Evolutionary conservation across 352 stramenopile species (phyloP), one percentile per base, ranked within the genome.

Genomic region (Bremia lactucae): DNA sequence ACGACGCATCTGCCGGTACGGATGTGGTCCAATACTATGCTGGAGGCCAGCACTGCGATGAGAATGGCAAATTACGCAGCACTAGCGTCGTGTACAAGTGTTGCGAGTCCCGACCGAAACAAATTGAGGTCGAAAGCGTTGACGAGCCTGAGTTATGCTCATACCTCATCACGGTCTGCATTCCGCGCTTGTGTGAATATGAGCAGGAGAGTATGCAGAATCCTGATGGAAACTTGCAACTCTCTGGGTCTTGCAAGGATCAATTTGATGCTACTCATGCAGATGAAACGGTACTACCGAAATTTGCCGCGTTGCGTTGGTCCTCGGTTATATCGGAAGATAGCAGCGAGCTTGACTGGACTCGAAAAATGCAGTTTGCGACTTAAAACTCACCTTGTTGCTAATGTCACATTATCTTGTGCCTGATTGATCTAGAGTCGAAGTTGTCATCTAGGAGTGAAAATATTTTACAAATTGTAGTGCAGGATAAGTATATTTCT

Each of bases 301-400:
- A 67, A 7, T 93, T 93, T 43, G 61, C 73, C 8, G 64, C 75
- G 9, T 64, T 90, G 36, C 68, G 72, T 16, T 93, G 80, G 80
- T 69, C 75, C 16, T 81, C 73, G 0, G 71, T 88, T 24, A 72
- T 93, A 20, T 83, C 75, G 1, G 80, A 90, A 40, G 80, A 90
- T 47, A 90, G 75, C 52, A 86, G 75, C 39, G 80, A 93, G 41
- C 51, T 93, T 34, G 73, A 82, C n/a, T 93, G 77, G 77, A 66
- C 72, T 35, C 58, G 71, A 23, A 66, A 58, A 37, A 69, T 90
- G 64, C 57, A 86, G 44, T 74, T 90, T 23, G 46, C 55, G 36
- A 39, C 54, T 44, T 50, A 34, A 41, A n/a, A n/a, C n/a, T n/a
- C n/a, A n/a, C n/a, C n/a, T n/a, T n/a, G n/a, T n/a, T n/a, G n/a